These are phyloP conservation scores for Gossypium aridum DNA, from an alignment of 441 rosid species.

Conservation along the genomic window DNA sequence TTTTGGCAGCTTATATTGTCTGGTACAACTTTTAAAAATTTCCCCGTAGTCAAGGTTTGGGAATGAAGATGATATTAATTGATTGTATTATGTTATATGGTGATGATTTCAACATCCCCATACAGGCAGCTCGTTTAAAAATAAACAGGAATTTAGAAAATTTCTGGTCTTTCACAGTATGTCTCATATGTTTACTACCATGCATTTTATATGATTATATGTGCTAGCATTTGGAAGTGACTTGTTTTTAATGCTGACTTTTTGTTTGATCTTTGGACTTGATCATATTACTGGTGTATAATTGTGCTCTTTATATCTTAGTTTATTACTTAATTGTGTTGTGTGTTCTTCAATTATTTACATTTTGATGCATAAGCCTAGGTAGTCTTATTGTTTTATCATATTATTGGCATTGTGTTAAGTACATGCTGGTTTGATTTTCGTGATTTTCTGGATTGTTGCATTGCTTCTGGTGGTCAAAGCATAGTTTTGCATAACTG, in stretches of 20 bases:
- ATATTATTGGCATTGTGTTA: not conserved
- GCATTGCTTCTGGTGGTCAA: not conserved
- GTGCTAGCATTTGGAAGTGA: not conserved
- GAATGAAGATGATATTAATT: conserved; percentile 9
- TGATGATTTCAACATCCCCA: conserved; percentile 12
- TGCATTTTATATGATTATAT: not conserved
- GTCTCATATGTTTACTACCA: conserved; percentile 16
- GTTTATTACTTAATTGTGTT: not conserved
- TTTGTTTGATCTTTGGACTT: not conserved
- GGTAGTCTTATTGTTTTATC: not conserved
- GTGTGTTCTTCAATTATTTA: not conserved
- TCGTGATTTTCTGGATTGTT: not conserved
- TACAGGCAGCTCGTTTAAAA: conserved; percentile 26
- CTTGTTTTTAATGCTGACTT: not conserved
- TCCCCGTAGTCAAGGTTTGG: not conserved
- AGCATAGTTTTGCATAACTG: not conserved
- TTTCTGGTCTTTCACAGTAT: conserved; percentile 24
- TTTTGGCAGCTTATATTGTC: not conserved
- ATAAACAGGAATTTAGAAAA: conserved; percentile 20
- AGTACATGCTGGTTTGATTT: not conserved
- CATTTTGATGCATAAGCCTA: not conserved
- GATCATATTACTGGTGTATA: not conserved
- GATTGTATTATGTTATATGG: not conserved
- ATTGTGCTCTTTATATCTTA: not conserved
- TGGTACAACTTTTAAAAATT: not conserved